Evolutionary conservation across 306 rosid species (phyloP), one percentile per base, ranked within the genome.

Genomic region (Gastrolobium bilobum): DNA sequence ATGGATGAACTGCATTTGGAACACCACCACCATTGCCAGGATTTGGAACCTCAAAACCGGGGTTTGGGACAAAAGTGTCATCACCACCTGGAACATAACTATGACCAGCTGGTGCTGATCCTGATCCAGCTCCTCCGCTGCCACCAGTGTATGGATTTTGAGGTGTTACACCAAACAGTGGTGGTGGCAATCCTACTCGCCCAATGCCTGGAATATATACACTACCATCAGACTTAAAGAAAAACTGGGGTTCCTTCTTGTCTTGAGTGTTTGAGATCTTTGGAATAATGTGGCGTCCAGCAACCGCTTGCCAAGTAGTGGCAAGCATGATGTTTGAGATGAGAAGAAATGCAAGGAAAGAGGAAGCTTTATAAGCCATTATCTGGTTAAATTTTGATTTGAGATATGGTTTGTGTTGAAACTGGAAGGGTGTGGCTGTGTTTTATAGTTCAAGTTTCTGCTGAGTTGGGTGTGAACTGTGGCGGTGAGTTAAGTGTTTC

Each of bases 21-120:
- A 58, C 75, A 58, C 80, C 81, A 26, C 66, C 84, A 37, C 86
- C 86, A 37, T 54, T 66, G 52, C 84, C 88, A 10, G 94, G 92
- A 77, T 1, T 77, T 54, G 92, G 94, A 77, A 82, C 88, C 87
- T 87, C 97, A 38, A 61, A 56, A 53, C 97, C 95, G 1, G 96
- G 96, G 84, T 89, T 90, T 30, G 92, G 97, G 70, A 84, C 78
- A 34, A 86, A 86, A 0, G 88, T 90, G 75, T 88, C 95, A 68
- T 93, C 96, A 11, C 83, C 89, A 13, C 92, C 96, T 0, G 97
- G 97, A 65, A 90, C 71, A 14, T 85, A 83, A 38, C 56, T 57
- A 8, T 10, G 10, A 31, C 80, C 60, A 3, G 65, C 3, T 3
- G 83, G 67, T 58, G 33, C 79, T 58, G 71, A 3, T 3, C 75